Evolutionary conservation across 1,284 basidiomycete species (phyloP).

Genomic region (Grifola frondosa): DNA sequence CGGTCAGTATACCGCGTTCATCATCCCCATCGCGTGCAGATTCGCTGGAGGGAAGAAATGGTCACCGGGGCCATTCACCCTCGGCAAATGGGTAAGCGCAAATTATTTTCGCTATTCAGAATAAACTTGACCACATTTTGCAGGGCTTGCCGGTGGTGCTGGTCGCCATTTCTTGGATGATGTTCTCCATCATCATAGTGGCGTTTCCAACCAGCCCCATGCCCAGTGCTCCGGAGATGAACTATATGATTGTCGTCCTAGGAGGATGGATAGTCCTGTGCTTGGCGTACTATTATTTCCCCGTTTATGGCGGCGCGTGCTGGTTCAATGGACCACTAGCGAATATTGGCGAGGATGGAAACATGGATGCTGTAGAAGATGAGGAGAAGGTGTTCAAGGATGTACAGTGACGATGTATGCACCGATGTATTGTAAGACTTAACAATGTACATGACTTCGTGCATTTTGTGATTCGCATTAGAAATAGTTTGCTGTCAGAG

Average conservation of each 20-base stretch:
- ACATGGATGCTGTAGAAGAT: too few relatives aligned
- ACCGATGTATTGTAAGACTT: too few relatives aligned
- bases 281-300: conserved; percentile 63
- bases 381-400: too few relatives aligned
- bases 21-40: conserved; percentile 41
- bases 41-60: conserved; percentile 48
- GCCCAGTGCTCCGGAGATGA: conserved; percentile 53
- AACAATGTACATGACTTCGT: too few relatives aligned
- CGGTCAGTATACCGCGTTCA: conserved; percentile 57
- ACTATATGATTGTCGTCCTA: conserved; percentile 64
- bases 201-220: conserved; percentile 58
- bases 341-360: conserved; percentile 36
- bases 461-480: too few relatives aligned
- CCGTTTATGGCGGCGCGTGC: conserved; percentile 63
- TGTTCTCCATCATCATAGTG: conserved; percentile 57
- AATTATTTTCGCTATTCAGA: neutral
- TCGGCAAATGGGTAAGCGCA: conserved; percentile 40
- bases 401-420: too few relatives aligned
- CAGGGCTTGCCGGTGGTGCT: conserved; percentile 57
- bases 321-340: conserved; percentile 65
- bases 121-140: neutral
- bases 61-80: conserved; percentile 62
- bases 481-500: too few relatives aligned
- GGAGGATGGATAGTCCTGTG: conserved; percentile 56
- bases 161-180: conserved; percentile 58